phyloP scores from a whole-genome alignment of 2,329 filamentous ascomycete species.

The Neonectria magnoliae region DNA sequence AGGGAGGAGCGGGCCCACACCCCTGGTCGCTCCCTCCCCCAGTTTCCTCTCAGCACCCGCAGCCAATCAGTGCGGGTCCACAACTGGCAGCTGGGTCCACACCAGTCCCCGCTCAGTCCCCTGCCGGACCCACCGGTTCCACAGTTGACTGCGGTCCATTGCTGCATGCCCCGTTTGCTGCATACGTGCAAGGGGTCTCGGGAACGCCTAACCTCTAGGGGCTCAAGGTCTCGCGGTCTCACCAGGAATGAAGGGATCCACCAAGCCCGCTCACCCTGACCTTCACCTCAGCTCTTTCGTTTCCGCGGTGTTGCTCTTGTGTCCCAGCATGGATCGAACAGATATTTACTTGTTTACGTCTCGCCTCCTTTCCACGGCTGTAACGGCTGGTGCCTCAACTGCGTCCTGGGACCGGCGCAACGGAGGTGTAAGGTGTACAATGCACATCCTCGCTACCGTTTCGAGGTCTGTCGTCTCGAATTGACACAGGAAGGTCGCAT shows the following conservation, averaged over 20 bases:
- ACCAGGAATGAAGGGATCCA: conserved; percentile 32
- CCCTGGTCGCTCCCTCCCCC: conserved; percentile 10
- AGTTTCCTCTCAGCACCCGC: conserved; percentile 9
- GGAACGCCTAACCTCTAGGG: conserved; percentile 45
- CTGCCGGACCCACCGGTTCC: conserved; percentile 13
- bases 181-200: conserved; percentile 31
- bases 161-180: background rate
- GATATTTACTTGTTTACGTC: background rate
- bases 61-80: background rate
- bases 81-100: background rate
- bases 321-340: conserved; percentile 17
- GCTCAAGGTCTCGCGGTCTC: conserved; percentile 43
- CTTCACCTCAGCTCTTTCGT: conserved; percentile 23
- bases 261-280: conserved; percentile 20
- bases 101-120: background rate
- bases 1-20: background rate
- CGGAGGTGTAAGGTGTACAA: background rate
- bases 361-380: background rate
- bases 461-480: background rate
- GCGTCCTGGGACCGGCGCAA: background rate
- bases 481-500: conserved; percentile 2
- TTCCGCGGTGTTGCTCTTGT: background rate
- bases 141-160: background rate
- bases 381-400: background rate
- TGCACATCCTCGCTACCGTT: background rate